Evolutionary conservation across 108 stramenopile genomes (phyloP), one percentile per base, ranked within the genome.

Genomic region (Parmales sp.): DNA sequence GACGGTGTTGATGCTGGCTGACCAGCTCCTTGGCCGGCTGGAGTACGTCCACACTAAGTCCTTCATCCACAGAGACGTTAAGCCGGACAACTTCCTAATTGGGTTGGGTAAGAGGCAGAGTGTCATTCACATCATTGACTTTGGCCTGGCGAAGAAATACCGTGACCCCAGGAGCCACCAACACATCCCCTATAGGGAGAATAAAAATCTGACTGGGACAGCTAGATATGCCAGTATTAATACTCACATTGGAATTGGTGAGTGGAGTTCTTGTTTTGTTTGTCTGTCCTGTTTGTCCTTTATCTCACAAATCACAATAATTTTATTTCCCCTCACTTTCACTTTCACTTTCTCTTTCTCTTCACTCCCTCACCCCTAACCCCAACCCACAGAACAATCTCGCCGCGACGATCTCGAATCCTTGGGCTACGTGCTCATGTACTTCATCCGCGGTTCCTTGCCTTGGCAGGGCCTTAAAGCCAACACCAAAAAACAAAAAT

Each of bases 401-500:
- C 86, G 98, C 51, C 84, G 98, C 45, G 98, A 99, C 75, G 98
- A 99, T 76, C 83, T 99, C 36, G 98, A 99, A 77, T 94, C 92
- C 29, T 77, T 99, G 37, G 98, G 98, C 37, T 99, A 99, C 76
- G 97, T 99, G 45, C 83, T 99, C 71, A 97, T 99, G 96, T 99
- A 99, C 88, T 97, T 99, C 75, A 90, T 98, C 65, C 82, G 97
- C 6, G 98, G 98, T 8, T 89, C 88, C 9, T 78, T 99, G 13
- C 98, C 98, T 6, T 99, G 98, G 98, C 98, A 99, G 84, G 98
- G 98, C 36, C 90, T 99, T 69, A 97, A 98, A 81, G 98, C 98
- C 39, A 96, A 95, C 76, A 99, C 98, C 13, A 99, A 99, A 85
- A 98, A 98, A 71, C 98, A 98, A 73, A 99, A 99, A 86, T 99